Evolutionary conservation across 768 basidiomycete species (phyloP), one percentile per base, ranked within the genome.

Genomic region (Pholiota microspora): DNA sequence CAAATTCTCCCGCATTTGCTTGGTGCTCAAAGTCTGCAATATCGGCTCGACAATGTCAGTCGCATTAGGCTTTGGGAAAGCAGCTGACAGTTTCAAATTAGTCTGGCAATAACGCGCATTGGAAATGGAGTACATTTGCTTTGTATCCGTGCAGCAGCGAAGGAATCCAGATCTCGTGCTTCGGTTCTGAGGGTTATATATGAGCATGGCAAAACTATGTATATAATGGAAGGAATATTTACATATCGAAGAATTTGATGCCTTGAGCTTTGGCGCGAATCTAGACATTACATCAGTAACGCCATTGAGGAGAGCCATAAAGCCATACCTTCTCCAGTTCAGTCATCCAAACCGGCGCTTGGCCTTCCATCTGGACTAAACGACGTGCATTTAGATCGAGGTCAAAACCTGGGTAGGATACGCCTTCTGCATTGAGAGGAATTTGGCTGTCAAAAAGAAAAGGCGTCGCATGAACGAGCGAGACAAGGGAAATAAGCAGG

Each of bases 181-280:
- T 93, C 89, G 52, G 92, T 92, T 45, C 91, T 92, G 45, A 54
- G 21, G 42, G 31, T 36, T 45, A n/a, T n/a, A n/a, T 9, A 48
- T 51, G 28, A 50, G 45, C 28, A 44, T 47, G 31, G 28, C 44
- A 49, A 6, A 48, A 29, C 27, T 21, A 23, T 36, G 16, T 35
- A 10, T 13, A n/a, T 6, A 45, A 21, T 24, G 35, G 47, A 46
- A 51, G 58, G 47, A 29, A 35, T 36, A 59, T 76, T 73, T 69
- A 91, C 89, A 96, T 79, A 69, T 95, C 94, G 73, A 95, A 89
- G 78, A 94, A 95, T 50, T 81, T 86, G 72, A 85, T 63, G 58
- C 92, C 92, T 60, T 80, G 77, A 47, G 85, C 84, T 71, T 89
- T 95, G 56, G 84, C 80, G 63, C 83, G 74, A 57, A 95, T 88